Base-by-base conservation (phyloP, 495 filamentous ascomycete genomes). In the Xylaria sp. region DNA sequence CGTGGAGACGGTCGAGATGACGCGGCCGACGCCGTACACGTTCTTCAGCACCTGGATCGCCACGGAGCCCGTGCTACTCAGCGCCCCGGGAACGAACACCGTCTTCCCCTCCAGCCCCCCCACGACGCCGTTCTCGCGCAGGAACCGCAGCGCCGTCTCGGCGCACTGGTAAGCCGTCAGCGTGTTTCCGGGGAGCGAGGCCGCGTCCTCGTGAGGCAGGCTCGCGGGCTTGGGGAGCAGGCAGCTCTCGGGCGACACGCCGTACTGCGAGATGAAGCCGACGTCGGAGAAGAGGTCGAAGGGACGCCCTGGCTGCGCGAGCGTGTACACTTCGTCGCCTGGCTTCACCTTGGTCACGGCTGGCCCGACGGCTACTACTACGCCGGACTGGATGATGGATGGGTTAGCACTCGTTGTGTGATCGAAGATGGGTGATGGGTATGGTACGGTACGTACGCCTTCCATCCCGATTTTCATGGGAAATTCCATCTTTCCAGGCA, bases 1-100 rank as follows among this genome's bases (percentile, higher is more conserved):
- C 3, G 87, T 86, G 1, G 85, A 87, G 1, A 88, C 83, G 0
- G 87, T 87, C 0, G 87, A 81, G 53, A 89, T 82, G 19, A 89
- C 79, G 40, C 79, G 84, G 2, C 76, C 80, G 3, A 83, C 88
- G 14, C 81, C 77, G 73, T 87, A 80, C 17, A 86, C 81, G 55
- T 87, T 84, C 77, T 85, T 88, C 11, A 86, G 83, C n/a, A 89
- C 65, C 74, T 88, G 86, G 14, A 84, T 78, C 8, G 76, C 85
- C 70, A 86, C 78, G 37, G 79, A 74, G 7, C 88, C 87, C 0
- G 82, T 86, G 3, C 82, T 85, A 68, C 86, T 84, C 62, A 90
- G 82, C 5, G 82, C 87, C 24, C 77, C 87, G 14, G 87, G 80
- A 9, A 89, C 78, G 70, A 86, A 86, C 4, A 88, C 85, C 17